phyloP scores from a whole-genome alignment of 139 green algal genomes.

The Penium margaritaceum region DNA sequence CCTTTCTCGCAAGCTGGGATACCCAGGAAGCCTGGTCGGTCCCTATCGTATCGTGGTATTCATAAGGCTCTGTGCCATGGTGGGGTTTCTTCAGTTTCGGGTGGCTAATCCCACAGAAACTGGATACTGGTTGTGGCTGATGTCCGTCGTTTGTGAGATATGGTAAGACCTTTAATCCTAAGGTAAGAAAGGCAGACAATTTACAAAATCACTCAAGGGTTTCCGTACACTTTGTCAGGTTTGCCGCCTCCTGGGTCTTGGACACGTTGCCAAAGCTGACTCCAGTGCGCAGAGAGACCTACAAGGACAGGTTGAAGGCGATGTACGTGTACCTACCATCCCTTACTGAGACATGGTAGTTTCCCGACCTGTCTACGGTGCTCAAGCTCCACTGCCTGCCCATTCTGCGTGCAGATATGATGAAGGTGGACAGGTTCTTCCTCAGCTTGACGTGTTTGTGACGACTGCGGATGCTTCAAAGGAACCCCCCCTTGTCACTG shows the following conservation, averaged over 20 bases:
- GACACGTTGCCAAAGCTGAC: constrained; percentile 31
- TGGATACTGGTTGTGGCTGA: constrained; percentile 42
- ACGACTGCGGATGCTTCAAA: constrained; percentile 28
- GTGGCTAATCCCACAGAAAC: constrained; percentile 17
- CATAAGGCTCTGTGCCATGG: constrained; percentile 15
- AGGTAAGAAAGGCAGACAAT: neutral
- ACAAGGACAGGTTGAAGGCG: neutral
- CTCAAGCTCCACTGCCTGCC: neutral
- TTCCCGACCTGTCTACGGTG: neutral
- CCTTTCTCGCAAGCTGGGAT: constrained; percentile 15
- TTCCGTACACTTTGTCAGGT: constrained; percentile 22
- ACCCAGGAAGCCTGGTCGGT: constrained; percentile 11
- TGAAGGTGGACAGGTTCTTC: neutral
- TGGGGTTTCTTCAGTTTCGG: constrained; percentile 29
- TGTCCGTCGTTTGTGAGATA: constrained; percentile 41
- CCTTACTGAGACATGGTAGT: too few species aligned
- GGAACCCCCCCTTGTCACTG: constrained; percentile 30
- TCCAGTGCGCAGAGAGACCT: constrained; percentile 18
- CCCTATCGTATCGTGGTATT: constrained; percentile 25
- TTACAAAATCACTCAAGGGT: neutral
- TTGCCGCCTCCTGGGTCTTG: constrained; percentile 35
- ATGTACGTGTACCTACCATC: constrained; percentile 6
- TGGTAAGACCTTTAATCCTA: constrained; percentile 13
- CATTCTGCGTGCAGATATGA: constrained; percentile 10
- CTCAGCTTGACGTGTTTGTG: constrained; percentile 30